Conservation (phyloP, 805 yeast species). For the Grigorovia jiainica region DNA sequence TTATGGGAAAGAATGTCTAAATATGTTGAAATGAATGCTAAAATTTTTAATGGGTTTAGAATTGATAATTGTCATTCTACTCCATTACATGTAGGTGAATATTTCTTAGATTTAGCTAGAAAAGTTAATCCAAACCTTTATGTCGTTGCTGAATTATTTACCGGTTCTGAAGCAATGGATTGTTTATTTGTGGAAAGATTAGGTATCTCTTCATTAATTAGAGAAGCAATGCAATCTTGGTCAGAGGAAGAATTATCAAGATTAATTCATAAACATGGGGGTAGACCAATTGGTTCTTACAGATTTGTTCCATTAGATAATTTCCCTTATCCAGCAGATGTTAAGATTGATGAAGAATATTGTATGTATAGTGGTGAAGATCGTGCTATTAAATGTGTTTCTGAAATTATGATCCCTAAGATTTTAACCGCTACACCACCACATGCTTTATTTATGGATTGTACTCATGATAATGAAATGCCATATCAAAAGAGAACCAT, state of each 20-base stretch:
- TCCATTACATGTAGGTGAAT: slow-evolving; percentile 90
- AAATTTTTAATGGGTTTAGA: slow-evolving; percentile 75
- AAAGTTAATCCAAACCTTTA: slow-evolving; percentile 74
- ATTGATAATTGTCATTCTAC: slow-evolving; percentile 96
- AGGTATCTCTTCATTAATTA: slow-evolving; percentile 78
- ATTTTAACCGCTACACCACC: slow-evolving; percentile 63
- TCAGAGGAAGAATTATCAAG: slow-evolving; percentile 78
- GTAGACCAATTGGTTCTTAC: slow-evolving; percentile 89
- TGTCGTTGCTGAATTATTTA: slow-evolving; percentile 88
- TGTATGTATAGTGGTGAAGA: slow-evolving; percentile 10
- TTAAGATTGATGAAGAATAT: slow-evolving; percentile 30
- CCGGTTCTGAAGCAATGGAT: slow-evolving; percentile 89
- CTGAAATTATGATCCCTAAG: slow-evolving; percentile 63
- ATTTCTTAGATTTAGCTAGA: slow-evolving; percentile 80
- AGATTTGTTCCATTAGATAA: slow-evolving; percentile 71
- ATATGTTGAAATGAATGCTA: slow-evolving; percentile 65
- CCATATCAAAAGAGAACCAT: slow-evolving; percentile 85
- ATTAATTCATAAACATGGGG: slow-evolving; percentile 86
- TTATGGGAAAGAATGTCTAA: slow-evolving; percentile 82
- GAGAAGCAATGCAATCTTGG: slow-evolving; percentile 98
- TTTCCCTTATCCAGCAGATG: slow-evolving; percentile 53
- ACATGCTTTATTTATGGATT: slow-evolving; percentile 94
- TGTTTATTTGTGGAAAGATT: slow-evolving; percentile 82
- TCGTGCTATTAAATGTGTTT: slow-evolving; percentile 27
- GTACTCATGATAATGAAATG: slow-evolving; percentile 91